Percentiles rank a stretch among this genome's conserved stretches.
Conservation (phyloP, 23 red algal species). For the Cyanidiococcus yangmingshanensis region DNA sequence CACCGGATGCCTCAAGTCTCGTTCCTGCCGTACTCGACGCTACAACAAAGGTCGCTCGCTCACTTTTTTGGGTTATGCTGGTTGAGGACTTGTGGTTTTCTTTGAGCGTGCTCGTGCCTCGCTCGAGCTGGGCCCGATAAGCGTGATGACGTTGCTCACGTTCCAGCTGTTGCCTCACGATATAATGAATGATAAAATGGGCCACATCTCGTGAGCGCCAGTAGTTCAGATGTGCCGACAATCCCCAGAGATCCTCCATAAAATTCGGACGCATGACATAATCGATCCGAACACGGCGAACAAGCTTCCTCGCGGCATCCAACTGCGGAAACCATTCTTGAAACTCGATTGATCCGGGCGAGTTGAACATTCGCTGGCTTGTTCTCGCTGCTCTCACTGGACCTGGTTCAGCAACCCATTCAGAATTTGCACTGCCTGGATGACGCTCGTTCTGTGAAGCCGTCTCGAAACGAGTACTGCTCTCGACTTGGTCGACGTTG, state of each 20-base stretch:
- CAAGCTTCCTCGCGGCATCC: neutral
- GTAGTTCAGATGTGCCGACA: constrained; percentile 17
- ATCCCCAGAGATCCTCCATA: constrained; percentile 3
- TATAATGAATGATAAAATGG: constrained; percentile 17
- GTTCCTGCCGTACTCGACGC: too few species aligned
- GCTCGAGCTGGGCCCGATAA: too few species aligned
- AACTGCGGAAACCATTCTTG: neutral
- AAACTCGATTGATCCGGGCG: neutral
- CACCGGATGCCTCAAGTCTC: too few species aligned
- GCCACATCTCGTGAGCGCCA: constrained; percentile 20
- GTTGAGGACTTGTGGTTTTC: too few species aligned
- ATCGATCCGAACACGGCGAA: constrained; percentile 7
- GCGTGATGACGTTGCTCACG: neutral
- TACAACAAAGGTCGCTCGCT: too few species aligned
- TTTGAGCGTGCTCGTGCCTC: too few species aligned
- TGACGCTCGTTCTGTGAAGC: neutral
- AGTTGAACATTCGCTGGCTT: neutral
- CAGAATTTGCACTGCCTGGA: neutral
- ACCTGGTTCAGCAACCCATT: too few species aligned
- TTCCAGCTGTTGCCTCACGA: neutral
- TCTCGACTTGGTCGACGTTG: neutral
- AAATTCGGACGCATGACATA: constrained; percentile 10
- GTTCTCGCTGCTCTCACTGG: too few species aligned
- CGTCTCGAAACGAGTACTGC: neutral
- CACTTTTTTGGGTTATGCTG: too few species aligned